Percentiles rank a stretch among this genome's conserved stretches.
Conservation (phyloP, 768 basidiomycete species). For the Mycena sanguinolenta region DNA sequence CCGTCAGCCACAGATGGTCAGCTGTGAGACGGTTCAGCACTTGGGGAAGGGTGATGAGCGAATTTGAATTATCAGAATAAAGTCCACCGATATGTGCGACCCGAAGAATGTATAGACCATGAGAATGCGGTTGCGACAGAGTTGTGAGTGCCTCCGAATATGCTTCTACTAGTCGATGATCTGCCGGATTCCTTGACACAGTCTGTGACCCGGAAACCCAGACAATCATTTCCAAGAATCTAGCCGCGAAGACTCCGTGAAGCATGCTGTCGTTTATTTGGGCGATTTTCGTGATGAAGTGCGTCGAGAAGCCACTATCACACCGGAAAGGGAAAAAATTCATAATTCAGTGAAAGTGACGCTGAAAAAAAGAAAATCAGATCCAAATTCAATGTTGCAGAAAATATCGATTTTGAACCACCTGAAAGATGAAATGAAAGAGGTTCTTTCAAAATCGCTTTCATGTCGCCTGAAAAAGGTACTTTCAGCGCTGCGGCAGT, state of each 20-base stretch:
- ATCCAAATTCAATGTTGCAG: too few species aligned
- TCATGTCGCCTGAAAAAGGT: too few species aligned
- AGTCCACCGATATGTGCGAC: not conserved
- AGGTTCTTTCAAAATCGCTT: too few species aligned
- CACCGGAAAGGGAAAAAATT: too few species aligned
- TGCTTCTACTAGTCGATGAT: not conserved
- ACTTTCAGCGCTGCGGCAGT: too few species aligned
- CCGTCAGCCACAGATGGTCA: not conserved
- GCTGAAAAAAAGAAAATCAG: too few species aligned
- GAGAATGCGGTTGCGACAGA: not conserved
- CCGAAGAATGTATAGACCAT: not conserved
- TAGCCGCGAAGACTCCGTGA: not conserved
- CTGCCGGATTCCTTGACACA: not conserved
- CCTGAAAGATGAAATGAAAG: too few species aligned
- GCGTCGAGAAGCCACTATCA: too few species aligned
- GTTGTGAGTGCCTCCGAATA: not conserved
- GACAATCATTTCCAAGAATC: slow-evolving; percentile 9
- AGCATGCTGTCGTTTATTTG: not conserved
- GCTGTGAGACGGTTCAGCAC: not conserved
- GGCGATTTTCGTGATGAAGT: not conserved
- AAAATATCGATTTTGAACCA: too few species aligned
- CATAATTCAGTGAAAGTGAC: too few species aligned
- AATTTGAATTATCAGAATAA: too few species aligned
- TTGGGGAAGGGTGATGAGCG: not conserved
- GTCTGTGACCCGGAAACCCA: slow-evolving; percentile 8